Base-by-base conservation (phyloP, 768 basidiomycete species). In the Rhodotorula paludigena region DNA sequence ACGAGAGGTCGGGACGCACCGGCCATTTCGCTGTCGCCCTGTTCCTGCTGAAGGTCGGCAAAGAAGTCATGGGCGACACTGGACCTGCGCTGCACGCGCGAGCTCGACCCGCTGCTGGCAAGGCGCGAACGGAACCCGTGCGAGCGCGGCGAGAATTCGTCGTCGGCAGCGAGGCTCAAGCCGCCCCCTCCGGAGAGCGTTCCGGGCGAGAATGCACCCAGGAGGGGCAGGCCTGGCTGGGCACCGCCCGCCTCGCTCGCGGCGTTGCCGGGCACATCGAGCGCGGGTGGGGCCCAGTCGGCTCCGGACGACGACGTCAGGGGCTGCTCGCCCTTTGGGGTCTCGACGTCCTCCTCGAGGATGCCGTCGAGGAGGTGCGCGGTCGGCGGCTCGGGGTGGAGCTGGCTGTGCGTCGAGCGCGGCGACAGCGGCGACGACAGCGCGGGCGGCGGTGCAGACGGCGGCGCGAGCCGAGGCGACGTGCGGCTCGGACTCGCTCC, bases 361-460 rank as follows among this genome's bases (percentile, higher is more conserved):
- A 63, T 70, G 49, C 57, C 63, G 54, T 53, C 45, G 18, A 71
- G 64, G 52, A 58, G 9, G 41, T 59, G 61, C 35, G n/a, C 64
- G 7, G 69, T 57, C 1, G 49, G 58, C 25, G 62, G 42, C 3
- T 55, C 53, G 28, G 51, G 57, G 35, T 42, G 53, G 44, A 52
- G 41, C 23, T 12, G 14, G 10, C 33, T 10, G 41, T 18, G 18
- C 3, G 20, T 61, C 28, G 60, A 59, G 20, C 49, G 52, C 33
- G 52, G 69, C 45, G 57, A 66, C 32, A 49, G 38, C n/a, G 52
- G 39, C 7, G 33, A 44, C 57, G 59, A 52, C 49, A 42, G 21
- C 20, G 39, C 8, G 36, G 7, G 25, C 33, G 33, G 23, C 25
- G 49, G 47, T 9, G 35, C n/a, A n/a, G 42, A 30, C 14, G 56